Evolutionary conservation across 1,284 basidiomycete species (phyloP).

Genomic region (Apiotrichum sp.): DNA sequence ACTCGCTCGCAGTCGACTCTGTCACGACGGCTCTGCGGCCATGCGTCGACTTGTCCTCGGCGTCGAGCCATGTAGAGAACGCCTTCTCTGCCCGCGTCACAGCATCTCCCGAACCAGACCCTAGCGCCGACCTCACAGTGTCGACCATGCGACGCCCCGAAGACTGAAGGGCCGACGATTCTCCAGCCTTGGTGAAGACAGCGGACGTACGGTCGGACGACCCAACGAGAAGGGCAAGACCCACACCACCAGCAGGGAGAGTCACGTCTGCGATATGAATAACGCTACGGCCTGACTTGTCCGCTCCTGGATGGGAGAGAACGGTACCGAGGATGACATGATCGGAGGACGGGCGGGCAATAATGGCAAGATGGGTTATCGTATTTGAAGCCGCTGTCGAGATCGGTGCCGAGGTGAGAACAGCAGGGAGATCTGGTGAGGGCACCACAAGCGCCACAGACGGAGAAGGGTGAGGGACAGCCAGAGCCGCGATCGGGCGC

Average conservation of each 20-base stretch:
- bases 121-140: slow-evolving; percentile 2
- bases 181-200: slow-evolving; percentile 14
- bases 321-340: slow-evolving; percentile 21
- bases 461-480: slow-evolving; percentile 23
- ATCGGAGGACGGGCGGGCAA: slow-evolving; percentile 5
- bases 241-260: slow-evolving; percentile 31
- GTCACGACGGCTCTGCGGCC: slow-evolving; percentile 2
- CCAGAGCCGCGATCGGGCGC: slow-evolving; percentile 22
- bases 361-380: slow-evolving; percentile 24
- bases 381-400: slow-evolving; percentile 17
- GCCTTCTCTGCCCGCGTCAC: slow-evolving; percentile 12
- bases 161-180: neutral
- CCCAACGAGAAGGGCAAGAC: slow-evolving; percentile 33
- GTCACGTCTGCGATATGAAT: slow-evolving; percentile 34
- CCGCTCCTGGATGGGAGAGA: slow-evolving; percentile 6
- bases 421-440: slow-evolving; percentile 24
- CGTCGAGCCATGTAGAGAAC: slow-evolving; percentile 16
- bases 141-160: slow-evolving; percentile 8
- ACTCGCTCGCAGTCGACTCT: slow-evolving; percentile 4
- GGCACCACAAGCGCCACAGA: slow-evolving; percentile 30
- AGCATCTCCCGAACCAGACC: slow-evolving; percentile 1
- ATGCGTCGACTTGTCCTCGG: slow-evolving; percentile 8
- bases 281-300: slow-evolving; percentile 23
- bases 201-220: slow-evolving; percentile 20
- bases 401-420: slow-evolving; percentile 21